These are phyloP conservation scores for Wickerhamomyces hampshirensis DNA, from an alignment of 805 yeast species.

Conservation along the genomic window DNA sequence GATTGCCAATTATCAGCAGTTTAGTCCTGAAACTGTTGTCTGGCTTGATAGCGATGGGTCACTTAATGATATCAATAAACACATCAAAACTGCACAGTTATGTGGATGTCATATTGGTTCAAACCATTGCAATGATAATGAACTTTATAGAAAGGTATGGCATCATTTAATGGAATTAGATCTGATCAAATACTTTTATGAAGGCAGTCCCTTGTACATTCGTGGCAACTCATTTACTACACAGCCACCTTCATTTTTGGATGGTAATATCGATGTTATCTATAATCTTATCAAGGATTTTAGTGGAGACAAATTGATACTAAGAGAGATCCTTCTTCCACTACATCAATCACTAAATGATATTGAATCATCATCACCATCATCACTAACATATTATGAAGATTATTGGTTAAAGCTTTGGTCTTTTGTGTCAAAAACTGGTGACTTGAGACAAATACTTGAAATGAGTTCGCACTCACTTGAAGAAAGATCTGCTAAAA, in stretches of 20 bases:
- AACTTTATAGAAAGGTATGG: constrained; percentile 11
- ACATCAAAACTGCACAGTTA: constrained; percentile 3
- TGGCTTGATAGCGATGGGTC: constrained; percentile 2
- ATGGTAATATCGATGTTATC: no score
- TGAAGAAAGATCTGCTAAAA: constrained; percentile 2
- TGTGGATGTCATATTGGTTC: constrained; percentile 2
- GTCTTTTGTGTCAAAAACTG: no score
- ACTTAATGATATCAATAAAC: constrained; percentile 4
- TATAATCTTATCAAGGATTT: no score
- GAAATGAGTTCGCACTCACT: constrained; percentile 3
- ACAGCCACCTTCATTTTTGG: no score
- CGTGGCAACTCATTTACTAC: constrained; percentile 7
- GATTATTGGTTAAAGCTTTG: no score
- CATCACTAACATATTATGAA: no score
- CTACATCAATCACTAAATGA: constrained; percentile 2
- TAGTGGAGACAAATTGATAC: no score
- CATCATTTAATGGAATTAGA: constrained; percentile 10
- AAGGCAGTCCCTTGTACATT: constrained; percentile 14
- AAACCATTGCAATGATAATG: constrained; percentile 1
- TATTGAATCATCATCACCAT: constrained; percentile 5
- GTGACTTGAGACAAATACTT: constrained; percentile 6
- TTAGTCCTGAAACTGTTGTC: constrained; percentile 4
- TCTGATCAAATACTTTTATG: constrained; percentile 13
- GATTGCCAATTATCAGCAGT: constrained; percentile 1
- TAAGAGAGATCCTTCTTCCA: constrained; percentile 3